These are phyloP conservation scores for Zostera marina DNA, from an alignment of 116 monocot species.

Conservation along the genomic window DNA sequence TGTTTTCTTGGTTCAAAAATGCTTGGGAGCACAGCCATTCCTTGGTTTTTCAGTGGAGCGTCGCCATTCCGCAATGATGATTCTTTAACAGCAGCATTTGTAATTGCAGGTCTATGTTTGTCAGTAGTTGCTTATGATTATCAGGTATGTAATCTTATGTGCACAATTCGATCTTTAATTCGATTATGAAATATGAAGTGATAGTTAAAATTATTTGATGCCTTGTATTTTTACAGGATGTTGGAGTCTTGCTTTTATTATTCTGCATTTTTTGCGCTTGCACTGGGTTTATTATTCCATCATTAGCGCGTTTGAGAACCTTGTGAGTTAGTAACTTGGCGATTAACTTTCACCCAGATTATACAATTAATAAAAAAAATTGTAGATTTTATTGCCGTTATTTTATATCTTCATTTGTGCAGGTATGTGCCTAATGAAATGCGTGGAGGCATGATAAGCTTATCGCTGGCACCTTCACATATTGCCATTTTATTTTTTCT, in stretches of 20 bases:
- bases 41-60: constrained; percentile 36
- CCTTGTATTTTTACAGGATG: constrained; percentile 29
- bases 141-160: constrained; percentile 41
- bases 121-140: constrained; percentile 76
- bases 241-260: constrained; percentile 44
- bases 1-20: constrained; percentile 90
- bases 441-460: constrained; percentile 84
- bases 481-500: constrained; percentile 52
- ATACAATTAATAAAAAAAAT: background rate
- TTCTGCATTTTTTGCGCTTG: constrained; percentile 84
- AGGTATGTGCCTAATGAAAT: constrained; percentile 84
- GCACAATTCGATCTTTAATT: background rate
- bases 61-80: constrained; percentile 37
- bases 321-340: constrained; percentile 25
- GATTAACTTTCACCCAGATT: background rate
- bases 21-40: constrained; percentile 71
- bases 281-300: constrained; percentile 68
- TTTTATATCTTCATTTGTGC: constrained; percentile 3
- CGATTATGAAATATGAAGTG: background rate
- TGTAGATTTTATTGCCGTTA: constrained; percentile 2
- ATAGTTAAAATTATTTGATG: background rate
- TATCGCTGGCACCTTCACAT: constrained; percentile 64
- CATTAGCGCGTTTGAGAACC: constrained; percentile 75
- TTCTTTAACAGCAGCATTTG: constrained; percentile 43
- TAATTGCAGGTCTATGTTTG: constrained; percentile 39